Percentiles rank a stretch among this genome's conserved stretches.
Evolutionary conservation across 2,329 filamentous ascomycete species (phyloP).

Genomic region (Bipolaris sorokiniana): DNA sequence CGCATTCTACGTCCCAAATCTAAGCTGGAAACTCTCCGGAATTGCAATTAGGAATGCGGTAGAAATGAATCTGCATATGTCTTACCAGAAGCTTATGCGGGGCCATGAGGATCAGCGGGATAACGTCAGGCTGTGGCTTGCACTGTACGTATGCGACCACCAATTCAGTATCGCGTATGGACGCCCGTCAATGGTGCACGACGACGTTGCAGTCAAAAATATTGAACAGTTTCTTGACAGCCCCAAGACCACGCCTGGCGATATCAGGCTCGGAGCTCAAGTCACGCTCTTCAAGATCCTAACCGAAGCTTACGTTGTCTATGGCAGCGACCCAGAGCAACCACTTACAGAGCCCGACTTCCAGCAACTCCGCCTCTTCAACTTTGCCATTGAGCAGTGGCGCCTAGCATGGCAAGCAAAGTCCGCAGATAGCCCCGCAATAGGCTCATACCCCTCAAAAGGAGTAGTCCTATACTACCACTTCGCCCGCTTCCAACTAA

Average conservation of each 20-base stretch:
- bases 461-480: slow-evolving; percentile 61
- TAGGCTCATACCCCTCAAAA: slow-evolving; percentile 53
- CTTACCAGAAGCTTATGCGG: slow-evolving; percentile 45
- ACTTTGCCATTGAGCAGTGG: slow-evolving; percentile 54
- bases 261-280: slow-evolving; percentile 40
- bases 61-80: slow-evolving; percentile 51
- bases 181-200: slow-evolving; percentile 50
- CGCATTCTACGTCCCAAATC: slow-evolving; percentile 50
- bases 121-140: slow-evolving; percentile 50
- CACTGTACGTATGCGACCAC: slow-evolving; percentile 50
- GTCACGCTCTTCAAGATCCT: slow-evolving; percentile 44
- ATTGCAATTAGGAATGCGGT: slow-evolving; percentile 49
- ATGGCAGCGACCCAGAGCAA: slow-evolving; percentile 45
- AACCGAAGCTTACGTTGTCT: slow-evolving; percentile 43
- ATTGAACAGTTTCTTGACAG: slow-evolving; percentile 44
- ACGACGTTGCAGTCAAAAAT: slow-evolving; percentile 47
- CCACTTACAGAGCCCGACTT: slow-evolving; percentile 48
- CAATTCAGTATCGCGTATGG: slow-evolving; percentile 52
- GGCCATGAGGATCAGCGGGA: slow-evolving; percentile 45
- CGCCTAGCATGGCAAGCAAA: slow-evolving; percentile 48
- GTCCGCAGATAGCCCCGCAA: slow-evolving; percentile 35
- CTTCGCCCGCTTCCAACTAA: slow-evolving; percentile 62
- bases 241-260: slow-evolving; percentile 36
- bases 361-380: slow-evolving; percentile 49
- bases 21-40: slow-evolving; percentile 51